A percentile compares a stretch with the other conserved stretches of the same genome.
Evolutionary conservation across 2,329 filamentous ascomycete species (phyloP).

Genomic region (Tolypocladium ovalisporum): DNA sequence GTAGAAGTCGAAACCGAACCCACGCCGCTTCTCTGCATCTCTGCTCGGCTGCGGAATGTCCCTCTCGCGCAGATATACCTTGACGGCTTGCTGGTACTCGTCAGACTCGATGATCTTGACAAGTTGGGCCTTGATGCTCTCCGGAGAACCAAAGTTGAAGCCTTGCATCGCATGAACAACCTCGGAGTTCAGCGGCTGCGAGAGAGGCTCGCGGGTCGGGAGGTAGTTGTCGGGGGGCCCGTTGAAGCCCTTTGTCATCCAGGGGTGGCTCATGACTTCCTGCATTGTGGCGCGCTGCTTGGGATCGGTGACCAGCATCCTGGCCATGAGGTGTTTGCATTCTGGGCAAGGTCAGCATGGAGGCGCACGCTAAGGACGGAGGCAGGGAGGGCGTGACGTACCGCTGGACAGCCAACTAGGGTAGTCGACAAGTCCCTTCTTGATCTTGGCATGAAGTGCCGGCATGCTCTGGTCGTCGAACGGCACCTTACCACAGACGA

Average conservation of each 20-base stretch:
- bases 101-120: slow-evolving; percentile 83
- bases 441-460: slow-evolving; percentile 95
- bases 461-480: slow-evolving; percentile 99
- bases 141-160: slow-evolving; percentile 88
- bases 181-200: slow-evolving; percentile 69
- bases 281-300: slow-evolving; percentile 73
- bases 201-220: slow-evolving; percentile 72
- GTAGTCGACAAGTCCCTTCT: slow-evolving; percentile 92
- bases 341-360: slow-evolving; percentile 46
- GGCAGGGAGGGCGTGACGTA: slow-evolving; percentile 23
- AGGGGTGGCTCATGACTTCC: slow-evolving; percentile 91
- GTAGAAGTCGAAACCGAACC: slow-evolving; percentile 91
- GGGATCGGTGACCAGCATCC: slow-evolving; percentile 94
- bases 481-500: slow-evolving; percentile 95
- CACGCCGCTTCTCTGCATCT: slow-evolving; percentile 71
- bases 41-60: slow-evolving; percentile 45
- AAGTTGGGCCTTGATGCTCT: slow-evolving; percentile 72
- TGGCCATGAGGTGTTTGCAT: slow-evolving; percentile 82
- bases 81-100: slow-evolving; percentile 82
- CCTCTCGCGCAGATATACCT: slow-evolving; percentile 56
- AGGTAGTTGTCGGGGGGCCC: slow-evolving; percentile 82
- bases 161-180: slow-evolving; percentile 92
- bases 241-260: slow-evolving; percentile 89
- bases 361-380: not conserved
- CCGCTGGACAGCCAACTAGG: slow-evolving; percentile 85